Base-by-base conservation (phyloP, 805 yeast genomes). In the Kodamaea restingae region DNA sequence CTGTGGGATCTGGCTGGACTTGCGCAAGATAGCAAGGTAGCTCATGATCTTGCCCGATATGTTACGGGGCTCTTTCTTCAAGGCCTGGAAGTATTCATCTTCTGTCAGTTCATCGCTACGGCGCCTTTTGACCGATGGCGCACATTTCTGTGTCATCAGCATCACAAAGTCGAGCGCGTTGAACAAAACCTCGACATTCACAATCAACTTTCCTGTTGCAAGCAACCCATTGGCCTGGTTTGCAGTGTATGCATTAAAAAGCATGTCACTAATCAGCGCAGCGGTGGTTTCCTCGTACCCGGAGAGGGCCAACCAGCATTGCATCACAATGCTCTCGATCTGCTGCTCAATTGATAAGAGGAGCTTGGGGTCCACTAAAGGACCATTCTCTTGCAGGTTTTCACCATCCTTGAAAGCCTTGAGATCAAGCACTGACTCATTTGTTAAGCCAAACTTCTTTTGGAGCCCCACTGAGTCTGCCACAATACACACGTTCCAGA, bases 201-300 rank as follows among this genome's bases (percentile, higher is more conserved):
- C 58, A 1, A 91, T 82, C 34, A 93, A 73, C 43, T 74, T 70
- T 0, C 88, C 87, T 0, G 96, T 75, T 0, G 87, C 76, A 8
- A 68, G 54, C 18, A 87, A 67, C 1, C 97, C 95, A 28, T 73
- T 73, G 9, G 63, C 50, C 49, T 81, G 85, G 48, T 83, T 80
- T 27, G 84, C 84, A 9, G 78, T 75, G 21, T 95, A 81, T 2
- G 96, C 88, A 46, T 73, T 74, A 46, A 88, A 84, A 34, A 93
- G 75, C 96, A 93, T 90, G 48, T 86, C 91, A 2, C 95, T 84
- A 12, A 93, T 88, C 55, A 88, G 81, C 0, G 87, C 75, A 0
- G 98, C 98, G 2, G 95, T 76, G 12, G 80, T 80, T 57, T 90
- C 98, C 60, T 93, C 99, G 58, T 78, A 95, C 26, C 82, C 84